phyloP scores from a whole-genome alignment of 2,329 filamentous ascomycete genomes.

The Aspergillus luchuensis region DNA sequence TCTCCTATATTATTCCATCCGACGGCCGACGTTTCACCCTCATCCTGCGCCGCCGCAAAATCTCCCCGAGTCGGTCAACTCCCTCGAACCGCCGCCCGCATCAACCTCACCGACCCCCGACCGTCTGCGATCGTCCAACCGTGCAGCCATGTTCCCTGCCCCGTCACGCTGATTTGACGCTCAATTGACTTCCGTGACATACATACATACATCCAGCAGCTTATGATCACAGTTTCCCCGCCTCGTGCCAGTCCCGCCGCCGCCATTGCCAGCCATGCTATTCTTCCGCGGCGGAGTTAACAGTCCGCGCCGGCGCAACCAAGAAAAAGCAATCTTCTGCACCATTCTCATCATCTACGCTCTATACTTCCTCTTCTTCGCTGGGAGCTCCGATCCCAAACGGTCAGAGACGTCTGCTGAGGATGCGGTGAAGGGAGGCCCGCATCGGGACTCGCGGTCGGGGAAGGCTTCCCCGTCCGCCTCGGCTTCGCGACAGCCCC shows the following conservation, averaged over 20 bases:
- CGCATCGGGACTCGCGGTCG: conserved; percentile 19
- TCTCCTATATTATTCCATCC: neutral
- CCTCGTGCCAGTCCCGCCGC: neutral
- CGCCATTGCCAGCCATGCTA: conserved; percentile 29
- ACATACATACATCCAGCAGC: neutral
- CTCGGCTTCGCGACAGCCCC: conserved; percentile 13
- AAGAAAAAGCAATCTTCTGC: conserved; percentile 36
- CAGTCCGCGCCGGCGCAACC: conserved; percentile 38
- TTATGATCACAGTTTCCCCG: neutral
- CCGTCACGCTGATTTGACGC: neutral
- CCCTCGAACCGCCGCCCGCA: neutral
- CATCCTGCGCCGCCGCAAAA: neutral
- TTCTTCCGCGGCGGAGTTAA: conserved; percentile 38
- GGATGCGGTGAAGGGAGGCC: conserved; percentile 15
- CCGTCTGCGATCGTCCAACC: conserved; percentile 1
- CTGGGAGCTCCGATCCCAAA: conserved; percentile 19
- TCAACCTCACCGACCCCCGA: conserved; percentile 2
- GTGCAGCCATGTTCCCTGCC: conserved; percentile 10
- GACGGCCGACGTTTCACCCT: neutral
- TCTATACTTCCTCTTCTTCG: conserved; percentile 38
- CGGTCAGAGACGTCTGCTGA: conserved; percentile 13
- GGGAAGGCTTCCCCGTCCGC: conserved; percentile 21
- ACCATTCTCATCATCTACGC: conserved; percentile 38
- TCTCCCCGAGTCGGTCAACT: neutral
- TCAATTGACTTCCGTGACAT: neutral